Base-by-base conservation (phyloP, 1,284 basidiomycete species). In the Hemileia vastatrix region DNA sequence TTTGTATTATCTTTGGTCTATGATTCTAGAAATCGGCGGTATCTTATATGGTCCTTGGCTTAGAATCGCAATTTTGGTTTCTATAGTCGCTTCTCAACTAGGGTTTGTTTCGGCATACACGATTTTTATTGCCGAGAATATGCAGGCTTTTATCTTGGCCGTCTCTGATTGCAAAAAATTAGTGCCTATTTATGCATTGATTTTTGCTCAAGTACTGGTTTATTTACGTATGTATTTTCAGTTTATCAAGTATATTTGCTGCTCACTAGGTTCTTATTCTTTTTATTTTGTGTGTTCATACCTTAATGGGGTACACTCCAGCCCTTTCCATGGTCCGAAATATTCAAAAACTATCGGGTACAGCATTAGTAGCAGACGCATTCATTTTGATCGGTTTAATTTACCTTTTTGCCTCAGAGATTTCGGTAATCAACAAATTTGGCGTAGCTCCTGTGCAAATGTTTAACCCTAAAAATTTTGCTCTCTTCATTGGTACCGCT, bases 121-220 rank as follows among this genome's bases (percentile, higher is more conserved):
- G 33, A 96, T 97, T 73, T 98, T 97, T 77, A 91, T 97, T 27
- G 88, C 93, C 1, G 84, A 95, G 77, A 95, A 93, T 74, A 81
- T 96, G 83, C 92, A 54, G 65, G 77, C 78, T 1, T 93, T 98
- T 76, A 82, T 94, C 47, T 77, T 88, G 64, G 90, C 88, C 13
- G 82, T 94, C 33, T 88, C 90, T 3, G 79, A 91, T 63, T 95
- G 93, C 78, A 72, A 81, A 40, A 84, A 80, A 48, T 77, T 82
- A 32, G 79, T 93, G 62, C 82, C 87, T 0, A 84, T 90, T 45
- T 81, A 83, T 66, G 86, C 83, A 71, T 84, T 96, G 71, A 96
- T 98, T 71, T 74, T 90, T 51, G 79, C 86, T 13, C 90, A 98
- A 76, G 78, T 91, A 56, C 72, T 91, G 65, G 80, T 96, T 70